These are phyloP conservation scores for Botryotinia convoluta DNA, from an alignment of 2,329 filamentous ascomycete genomes.

Conservation along the genomic window DNA sequence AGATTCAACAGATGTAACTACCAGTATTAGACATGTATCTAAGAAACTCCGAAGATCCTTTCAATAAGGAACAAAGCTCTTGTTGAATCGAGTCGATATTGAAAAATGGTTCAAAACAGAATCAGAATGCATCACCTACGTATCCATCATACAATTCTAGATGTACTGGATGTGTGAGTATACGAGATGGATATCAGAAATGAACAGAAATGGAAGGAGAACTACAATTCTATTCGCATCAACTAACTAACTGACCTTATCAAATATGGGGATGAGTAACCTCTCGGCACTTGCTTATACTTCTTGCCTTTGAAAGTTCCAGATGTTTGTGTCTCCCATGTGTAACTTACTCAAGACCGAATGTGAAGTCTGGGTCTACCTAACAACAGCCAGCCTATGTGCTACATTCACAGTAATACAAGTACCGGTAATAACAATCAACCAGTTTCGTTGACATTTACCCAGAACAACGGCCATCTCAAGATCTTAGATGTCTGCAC, in stretches of 20 bases:
- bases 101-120: neutral
- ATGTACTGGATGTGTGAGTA: neutral
- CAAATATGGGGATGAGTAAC: neutral
- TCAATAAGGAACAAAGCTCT: neutral
- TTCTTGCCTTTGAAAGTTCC: neutral
- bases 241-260: neutral
- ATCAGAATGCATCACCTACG: neutral
- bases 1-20: neutral
- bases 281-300: neutral
- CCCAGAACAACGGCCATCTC: constrained; percentile 6
- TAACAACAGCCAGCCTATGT: neutral
- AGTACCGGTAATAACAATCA: neutral
- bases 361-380: neutral
- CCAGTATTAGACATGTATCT: neutral
- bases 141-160: neutral
- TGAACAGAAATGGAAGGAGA: neutral
- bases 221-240: neutral
- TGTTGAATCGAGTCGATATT: neutral
- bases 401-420: neutral
- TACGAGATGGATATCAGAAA: neutral
- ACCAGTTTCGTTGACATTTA: neutral
- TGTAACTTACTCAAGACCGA: neutral
- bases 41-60: neutral
- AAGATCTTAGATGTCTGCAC: constrained; percentile 14
- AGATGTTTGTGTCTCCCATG: neutral